Base-by-base conservation (phyloP, 176 grass and related monocot species). In the Canna indica region DNA sequence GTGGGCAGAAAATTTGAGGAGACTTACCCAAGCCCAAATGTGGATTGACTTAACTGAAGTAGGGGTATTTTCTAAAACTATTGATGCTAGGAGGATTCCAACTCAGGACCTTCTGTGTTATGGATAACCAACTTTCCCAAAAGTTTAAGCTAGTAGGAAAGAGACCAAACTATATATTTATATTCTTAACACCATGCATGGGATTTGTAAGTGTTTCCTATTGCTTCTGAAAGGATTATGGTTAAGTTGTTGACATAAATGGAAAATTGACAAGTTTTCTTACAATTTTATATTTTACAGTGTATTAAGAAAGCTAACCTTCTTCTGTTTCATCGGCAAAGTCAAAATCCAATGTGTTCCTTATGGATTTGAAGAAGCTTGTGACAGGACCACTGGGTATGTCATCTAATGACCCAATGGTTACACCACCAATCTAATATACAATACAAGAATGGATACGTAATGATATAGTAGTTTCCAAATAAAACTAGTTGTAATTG, bases 341-440 rank as follows among this genome's bases (percentile, higher is more conserved):
- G 71, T 97, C 94, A 83, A 97, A 90, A 85, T 92, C 94, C 79
- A 97, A 82, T 3, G 94, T 97, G 28, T 72, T 91, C 71, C 94
- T 90, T 59, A 92, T 79, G 0, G 89, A 92, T 80, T 80, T 97
- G 79, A 97, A 97, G 76, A 97, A 97, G 39, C 67, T 85, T 30
- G 79, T 78, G 75, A 97, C 77, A 3, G 94, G 69, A 24, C 84
- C 94, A 1, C 79, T 66, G 18, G 94, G 82, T 50, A 97, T 39
- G 65, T 97, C 94, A 85, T 97, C 94, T 34, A 97, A 74, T 18
- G 93, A 97, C 70, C 86, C 77, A 78, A 92, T 75, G 27, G 88
- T 90, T 41, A 90, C 63, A 80, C 71, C 73, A 73, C 85, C 89
- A 79, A 97, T 87, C 94, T 97, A 77, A 66, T 66, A 65, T 3